A percentile compares a stretch with the other conserved stretches of the same genome.
Evolutionary conservation across 257 asterid species (phyloP).

Genomic region (Cinchona pubescens): DNA sequence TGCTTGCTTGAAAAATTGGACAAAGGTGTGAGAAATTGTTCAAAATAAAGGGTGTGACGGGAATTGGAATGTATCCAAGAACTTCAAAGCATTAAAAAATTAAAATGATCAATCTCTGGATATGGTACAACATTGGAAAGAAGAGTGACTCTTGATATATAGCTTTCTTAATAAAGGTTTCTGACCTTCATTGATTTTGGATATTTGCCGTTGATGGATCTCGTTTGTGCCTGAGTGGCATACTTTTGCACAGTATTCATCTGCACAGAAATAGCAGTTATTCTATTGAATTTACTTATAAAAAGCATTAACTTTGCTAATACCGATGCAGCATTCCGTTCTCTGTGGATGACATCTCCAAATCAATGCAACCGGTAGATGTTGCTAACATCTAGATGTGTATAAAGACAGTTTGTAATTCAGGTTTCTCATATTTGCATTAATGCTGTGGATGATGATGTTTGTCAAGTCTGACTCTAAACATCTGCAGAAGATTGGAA

Average conservation of each 20-base stretch:
- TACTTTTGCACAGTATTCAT: neutral
- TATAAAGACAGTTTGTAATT: no score
- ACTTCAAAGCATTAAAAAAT: neutral
- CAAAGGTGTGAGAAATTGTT: neutral
- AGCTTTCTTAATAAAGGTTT: neutral
- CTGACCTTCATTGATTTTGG: neutral
- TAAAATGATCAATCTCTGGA: neutral
- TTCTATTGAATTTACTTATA: neutral
- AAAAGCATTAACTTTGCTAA: slow-evolving; percentile 10
- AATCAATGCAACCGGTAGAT: slow-evolving; percentile 74
- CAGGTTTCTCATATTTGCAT: slow-evolving; percentile 82
- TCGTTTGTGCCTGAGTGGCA: neutral
- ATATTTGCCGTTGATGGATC: neutral
- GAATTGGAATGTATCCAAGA: neutral
- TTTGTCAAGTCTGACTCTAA: slow-evolving; percentile 20
- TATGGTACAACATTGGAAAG: neutral
- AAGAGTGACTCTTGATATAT: neutral
- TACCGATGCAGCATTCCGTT: slow-evolving; percentile 80
- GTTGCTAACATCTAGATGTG: slow-evolving; percentile 74
- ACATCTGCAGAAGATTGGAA: slow-evolving; percentile 11
- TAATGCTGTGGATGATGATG: slow-evolving; percentile 55
- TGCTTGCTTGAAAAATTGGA: no score
- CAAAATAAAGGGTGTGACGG: neutral
- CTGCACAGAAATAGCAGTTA: neutral
- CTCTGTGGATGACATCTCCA: slow-evolving; percentile 94